Base-by-base conservation (phyloP, 441 rosid species). In the Gossypium gossypioides region DNA sequence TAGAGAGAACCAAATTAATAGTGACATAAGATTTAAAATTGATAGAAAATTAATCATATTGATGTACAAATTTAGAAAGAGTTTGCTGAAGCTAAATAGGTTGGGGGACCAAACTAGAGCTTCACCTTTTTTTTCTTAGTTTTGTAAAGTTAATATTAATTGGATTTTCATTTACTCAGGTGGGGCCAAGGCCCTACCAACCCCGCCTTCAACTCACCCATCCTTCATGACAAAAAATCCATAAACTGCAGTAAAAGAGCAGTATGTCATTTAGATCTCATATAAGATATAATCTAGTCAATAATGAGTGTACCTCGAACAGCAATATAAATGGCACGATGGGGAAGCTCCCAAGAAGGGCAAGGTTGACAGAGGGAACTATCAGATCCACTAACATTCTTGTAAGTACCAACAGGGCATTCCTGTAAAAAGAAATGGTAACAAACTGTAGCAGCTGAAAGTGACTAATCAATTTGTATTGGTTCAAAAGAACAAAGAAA, bases 381-480 rank as follows among this genome's bases (percentile, higher is more conserved):
- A 80, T 91, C 96, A 68, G 98, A 93, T 76, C 99, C 99, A 63
- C 84, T 87, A 51, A 86, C 89, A 75, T 91, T 93, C 86, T 96
- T 96, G 69, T 81, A 93, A 56, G 99, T 90, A 64, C 99, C 99
- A 78, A 76, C 75, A 68, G 98, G 99, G 77, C 99, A 96, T 87
- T 96, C 99, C 99, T 93, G 87, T 1, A 74, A 81, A 48, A 48
- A 66, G 12, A 66, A 65, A 46, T 24, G 69, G 71, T 27, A 52
- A 65, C 65, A 59, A 66, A 72, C 69, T 50, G 15, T 2, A 15
- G 18, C 3, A 25, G 42, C 56, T 6, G 21, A 60, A 29, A 72
- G 16, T 25, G 42, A 37, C 42, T 54, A 40, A 18, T 13, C 56
- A 40, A 42, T 73, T 19, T 46, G 37, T 9, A 6, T 71, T 22